Evolutionary conservation across 345 rosid genomes (phyloP), one percentile per base, ranked within the genome.

Genomic region (Reutealis trisperma): DNA sequence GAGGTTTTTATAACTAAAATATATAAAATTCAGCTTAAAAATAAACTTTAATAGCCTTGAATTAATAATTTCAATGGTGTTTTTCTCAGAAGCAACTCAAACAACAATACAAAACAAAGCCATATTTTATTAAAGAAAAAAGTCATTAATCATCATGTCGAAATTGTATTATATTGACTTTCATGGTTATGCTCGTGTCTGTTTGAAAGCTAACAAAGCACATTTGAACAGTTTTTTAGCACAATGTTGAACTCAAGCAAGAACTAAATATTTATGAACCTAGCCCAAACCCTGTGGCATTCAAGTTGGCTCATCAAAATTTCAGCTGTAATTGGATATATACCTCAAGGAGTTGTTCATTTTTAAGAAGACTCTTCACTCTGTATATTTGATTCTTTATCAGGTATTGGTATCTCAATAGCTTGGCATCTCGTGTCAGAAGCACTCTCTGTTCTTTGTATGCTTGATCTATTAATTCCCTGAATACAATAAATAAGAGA

Each of bases 301-400:
- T 62, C 41, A 62, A 62, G 8, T 25, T 27, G 21, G 19, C 41
- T 65, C 25, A 37, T 19, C 49, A 18, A 2, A 65, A 67, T 42
- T 67, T 15, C 22, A 42, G 2, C 44, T 32, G 32, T 67, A 42
- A 67, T 45, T 44, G 34, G 34, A 67, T 11, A 59, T 32, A 74
- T 82, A 94, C 97, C 98, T 94, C 98, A 75, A 91, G 92, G 71
- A 95, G 83, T 85, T 95, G 99, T 79, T 95, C 93, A 42, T 93
- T 93, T 86, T 95, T 95, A 63, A 93, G 84, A 82, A 93, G 94
- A 83, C 85, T 90, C 79, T 89, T 93, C 81, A 93, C 89, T 79
- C 88, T 76, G 72, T 93, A 93, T 79, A 92, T 89, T 74, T 95
- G 98, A 83, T 93, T 89, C 75, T 82, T 86, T 44, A 86, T 85